phyloP scores from a whole-genome alignment of 1,139 yeast species.

The Eremothecium coryli region DNA sequence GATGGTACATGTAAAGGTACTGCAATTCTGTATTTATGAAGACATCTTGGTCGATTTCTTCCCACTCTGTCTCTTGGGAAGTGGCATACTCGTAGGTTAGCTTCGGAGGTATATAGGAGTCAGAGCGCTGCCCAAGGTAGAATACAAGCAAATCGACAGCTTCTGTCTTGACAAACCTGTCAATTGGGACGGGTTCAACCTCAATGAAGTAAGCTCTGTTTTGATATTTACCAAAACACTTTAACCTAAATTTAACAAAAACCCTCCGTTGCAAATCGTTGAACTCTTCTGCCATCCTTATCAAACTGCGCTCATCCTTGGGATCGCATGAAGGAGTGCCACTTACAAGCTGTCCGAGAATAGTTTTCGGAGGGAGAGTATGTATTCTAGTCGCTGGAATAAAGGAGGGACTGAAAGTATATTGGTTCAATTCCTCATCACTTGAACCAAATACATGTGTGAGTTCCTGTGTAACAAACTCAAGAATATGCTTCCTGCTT shows the following conservation, averaged over 20 bases:
- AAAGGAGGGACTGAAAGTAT: conserved; percentile 1
- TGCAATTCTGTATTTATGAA: conserved; percentile 4
- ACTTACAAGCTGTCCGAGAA: conserved; percentile 1
- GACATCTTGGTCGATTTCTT: conserved; percentile 6
- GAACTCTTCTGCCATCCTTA: conserved; percentile 2
- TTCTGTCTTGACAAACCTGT: conserved; percentile 1
- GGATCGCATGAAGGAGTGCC: not conserved
- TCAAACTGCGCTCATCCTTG: not conserved
- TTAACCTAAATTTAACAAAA: conserved; percentile 1
- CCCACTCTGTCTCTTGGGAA: conserved; percentile 4
- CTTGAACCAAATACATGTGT: conserved; percentile 10
- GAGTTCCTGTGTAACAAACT: conserved; percentile 11
- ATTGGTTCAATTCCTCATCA: conserved; percentile 4
- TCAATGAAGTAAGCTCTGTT: conserved; percentile 1
- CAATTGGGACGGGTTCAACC: conserved; percentile 4
- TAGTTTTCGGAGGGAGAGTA: conserved; percentile 1
- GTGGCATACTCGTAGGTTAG: not conserved
- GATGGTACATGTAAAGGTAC: conserved; percentile 4
- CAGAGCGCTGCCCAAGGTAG: conserved; percentile 4
- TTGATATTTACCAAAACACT: conserved; percentile 2
- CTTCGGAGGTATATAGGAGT: not conserved
- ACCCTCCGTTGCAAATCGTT: conserved; percentile 2
- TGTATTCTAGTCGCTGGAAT: conserved; percentile 3
- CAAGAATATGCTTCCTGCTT: conserved; percentile 16
- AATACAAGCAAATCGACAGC: not conserved